Percentiles rank a stretch among this genome's conserved stretches.
Evolutionary conservation across 2,329 filamentous ascomycete species (phyloP).

Genomic region (Cladosporium sp.): DNA sequence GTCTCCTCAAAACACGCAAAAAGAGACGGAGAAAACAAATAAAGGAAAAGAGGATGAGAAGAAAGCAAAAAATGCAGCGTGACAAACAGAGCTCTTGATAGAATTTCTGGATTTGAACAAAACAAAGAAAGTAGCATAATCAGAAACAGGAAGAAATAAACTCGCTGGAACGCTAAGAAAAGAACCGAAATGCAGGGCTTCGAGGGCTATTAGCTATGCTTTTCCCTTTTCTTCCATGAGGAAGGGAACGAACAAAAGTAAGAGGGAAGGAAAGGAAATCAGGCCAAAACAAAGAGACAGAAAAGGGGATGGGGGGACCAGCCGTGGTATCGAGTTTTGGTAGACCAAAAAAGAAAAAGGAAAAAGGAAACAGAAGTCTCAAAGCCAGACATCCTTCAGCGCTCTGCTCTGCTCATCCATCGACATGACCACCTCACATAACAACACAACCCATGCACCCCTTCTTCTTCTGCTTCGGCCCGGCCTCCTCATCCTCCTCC

Average conservation of each 20-base stretch:
- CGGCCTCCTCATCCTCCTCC: constrained; percentile 40
- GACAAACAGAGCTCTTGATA: too few species aligned
- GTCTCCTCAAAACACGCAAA: too few species aligned
- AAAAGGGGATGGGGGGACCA: constrained; percentile 6
- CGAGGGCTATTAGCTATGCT: neutral
- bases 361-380: neutral
- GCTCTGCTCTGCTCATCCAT: too few species aligned
- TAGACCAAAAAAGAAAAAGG: neutral
- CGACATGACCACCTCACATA: constrained; percentile 51
- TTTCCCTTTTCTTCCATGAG: too few species aligned
- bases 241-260: too few species aligned
- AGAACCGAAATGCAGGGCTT: neutral
- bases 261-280: neutral
- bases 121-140: too few species aligned
- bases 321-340: constrained; percentile 11
- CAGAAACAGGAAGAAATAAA: too few species aligned
- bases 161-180: constrained; percentile 10
- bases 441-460: constrained; percentile 68
- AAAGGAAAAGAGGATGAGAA: too few species aligned
- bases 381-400: too few species aligned
- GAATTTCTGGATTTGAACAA: too few species aligned
- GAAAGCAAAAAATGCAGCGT: too few species aligned
- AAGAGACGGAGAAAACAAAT: too few species aligned
- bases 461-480: constrained; percentile 51
- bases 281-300: neutral